Base-by-base conservation (phyloP, 331 rosid genomes). In the Pyracantha coccinea region DNA sequence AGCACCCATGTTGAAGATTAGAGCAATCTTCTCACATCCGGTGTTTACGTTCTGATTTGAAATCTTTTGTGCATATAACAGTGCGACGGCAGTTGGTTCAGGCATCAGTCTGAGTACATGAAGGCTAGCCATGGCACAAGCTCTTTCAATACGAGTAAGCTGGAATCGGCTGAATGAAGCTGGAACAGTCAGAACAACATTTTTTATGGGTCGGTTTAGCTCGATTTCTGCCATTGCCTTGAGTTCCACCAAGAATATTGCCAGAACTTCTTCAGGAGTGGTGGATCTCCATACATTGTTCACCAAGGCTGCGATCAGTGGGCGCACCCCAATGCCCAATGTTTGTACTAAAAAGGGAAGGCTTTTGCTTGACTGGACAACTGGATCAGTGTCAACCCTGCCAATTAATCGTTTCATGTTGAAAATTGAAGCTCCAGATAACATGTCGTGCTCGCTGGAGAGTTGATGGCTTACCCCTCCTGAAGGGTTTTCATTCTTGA, bases 111-210 rank as follows among this genome's bases (percentile, higher is more conserved):
- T 80, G 50, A 89, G 90, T 66, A 88, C 85, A 69, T 82, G 93
- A 72, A 94, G 91, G 70, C 99, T 96, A 73, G 97, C 97, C 92
- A 90, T 90, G 14, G 91, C 96, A 77, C 97, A 94, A 75, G 99
- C 93, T 41, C 96, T 84, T 70, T 90, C 92, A 44, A 91, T 77
- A 7, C 95, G 93, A 16, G 92, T 82, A 44, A 90, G 83, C 86
- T 91, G 97, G 82, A 94, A 91, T 35, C 97, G 87, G 75, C 88
- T 86, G 77, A 94, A 91, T 13, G 97, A 88, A 86, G 85, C 96
- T 4, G 99, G 99, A 78, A 87, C 68, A 2, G 97, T 90, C 15
- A 94, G 86, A 78, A 90, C 99, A 29, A 86, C 95, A 75, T 88
- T 85, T 68, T 82, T 89, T 77, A 94, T 75, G 3, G 88, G 80